phyloP scores from a whole-genome alignment of 352 stramenopile species.

The Phytophthora capsici region DNA sequence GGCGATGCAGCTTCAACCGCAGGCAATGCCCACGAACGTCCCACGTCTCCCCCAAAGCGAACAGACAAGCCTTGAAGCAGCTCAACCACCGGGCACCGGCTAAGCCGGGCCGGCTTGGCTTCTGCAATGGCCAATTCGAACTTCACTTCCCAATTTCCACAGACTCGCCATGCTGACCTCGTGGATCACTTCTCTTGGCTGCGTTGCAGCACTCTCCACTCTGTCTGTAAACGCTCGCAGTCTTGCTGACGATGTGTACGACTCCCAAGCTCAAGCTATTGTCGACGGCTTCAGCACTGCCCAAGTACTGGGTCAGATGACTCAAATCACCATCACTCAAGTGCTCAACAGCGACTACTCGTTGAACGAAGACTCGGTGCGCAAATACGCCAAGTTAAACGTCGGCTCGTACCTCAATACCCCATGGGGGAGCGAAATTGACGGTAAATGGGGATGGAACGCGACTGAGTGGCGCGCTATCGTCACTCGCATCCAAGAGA shows the following conservation, averaged over 20 bases:
- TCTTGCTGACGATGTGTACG: slow-evolving; percentile 35
- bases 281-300: slow-evolving; percentile 55
- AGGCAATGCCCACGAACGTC: slow-evolving; percentile 11
- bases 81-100: slow-evolving; percentile 7
- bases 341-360: slow-evolving; percentile 69
- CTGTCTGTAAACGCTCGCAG: slow-evolving; percentile 11
- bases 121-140: slow-evolving; percentile 2
- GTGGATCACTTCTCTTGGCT: slow-evolving; percentile 38
- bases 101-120: slow-evolving; percentile 1
- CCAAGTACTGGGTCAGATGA: slow-evolving; percentile 89
- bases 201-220: slow-evolving; percentile 33
- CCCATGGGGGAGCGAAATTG: slow-evolving; percentile 32
- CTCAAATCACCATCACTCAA: slow-evolving; percentile 86
- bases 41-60: slow-evolving; percentile 19
- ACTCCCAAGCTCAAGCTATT: slow-evolving; percentile 56
- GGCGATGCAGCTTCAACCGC: slow-evolving; percentile 18
- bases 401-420: slow-evolving; percentile 91
- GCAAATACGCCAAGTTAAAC: slow-evolving; percentile 71
- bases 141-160: slow-evolving; percentile 42
- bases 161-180: slow-evolving; percentile 44
- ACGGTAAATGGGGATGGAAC: slow-evolving; percentile 54
- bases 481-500: slow-evolving; percentile 80
- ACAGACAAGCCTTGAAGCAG: slow-evolving; percentile 11
- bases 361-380: slow-evolving; percentile 66
- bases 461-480: slow-evolving; percentile 72